phyloP scores from a whole-genome alignment of 1,139 yeast species.

The Saccharomycopsis crataegensis region DNA sequence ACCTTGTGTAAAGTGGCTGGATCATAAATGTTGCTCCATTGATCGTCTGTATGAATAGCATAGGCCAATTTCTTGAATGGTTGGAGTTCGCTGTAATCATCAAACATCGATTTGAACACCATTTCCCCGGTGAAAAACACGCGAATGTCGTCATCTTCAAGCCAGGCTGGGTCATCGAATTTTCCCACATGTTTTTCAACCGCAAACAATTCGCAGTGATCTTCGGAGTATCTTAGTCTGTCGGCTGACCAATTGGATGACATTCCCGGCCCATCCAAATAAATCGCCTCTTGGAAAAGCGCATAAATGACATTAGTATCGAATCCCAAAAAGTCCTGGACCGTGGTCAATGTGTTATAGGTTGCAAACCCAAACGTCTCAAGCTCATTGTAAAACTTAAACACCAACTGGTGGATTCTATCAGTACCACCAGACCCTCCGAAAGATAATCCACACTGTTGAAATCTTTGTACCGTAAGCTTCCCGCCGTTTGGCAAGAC shows the following conservation, averaged over 20 bases:
- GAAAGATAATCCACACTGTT: slow-evolving; percentile 42
- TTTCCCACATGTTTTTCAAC: neutral
- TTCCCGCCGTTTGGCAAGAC: slow-evolving; percentile 44
- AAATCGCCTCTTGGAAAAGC: slow-evolving; percentile 50
- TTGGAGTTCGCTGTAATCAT: slow-evolving; percentile 39
- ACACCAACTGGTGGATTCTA: slow-evolving; percentile 36
- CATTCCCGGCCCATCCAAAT: slow-evolving; percentile 35
- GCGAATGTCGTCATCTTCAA: slow-evolving; percentile 18
- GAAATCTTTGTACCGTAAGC: slow-evolving; percentile 44
- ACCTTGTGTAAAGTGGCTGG: slow-evolving; percentile 1
- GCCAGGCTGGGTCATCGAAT: neutral
- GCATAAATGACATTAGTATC: slow-evolving; percentile 50
- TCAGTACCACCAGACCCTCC: slow-evolving; percentile 48
- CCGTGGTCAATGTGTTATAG: slow-evolving; percentile 29
- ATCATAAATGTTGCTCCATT: slow-evolving; percentile 41
- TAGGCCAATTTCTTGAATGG: slow-evolving; percentile 36
- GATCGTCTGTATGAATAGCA: slow-evolving; percentile 33
- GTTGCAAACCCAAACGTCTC: slow-evolving; percentile 31
- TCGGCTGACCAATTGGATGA: slow-evolving; percentile 44
- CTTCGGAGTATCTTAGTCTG: slow-evolving; percentile 28
- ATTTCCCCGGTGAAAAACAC: slow-evolving; percentile 53
- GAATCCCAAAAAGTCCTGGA: slow-evolving; percentile 35
- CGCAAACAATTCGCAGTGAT: slow-evolving; percentile 3
- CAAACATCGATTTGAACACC: slow-evolving; percentile 45
- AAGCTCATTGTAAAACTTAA: slow-evolving; percentile 35